Percentiles rank a stretch among this genome's conserved stretches.
These are phyloP conservation scores for Monilinia fructicola DNA, from an alignment of 2,329 filamentous ascomycete genomes.

Conservation along the genomic window DNA sequence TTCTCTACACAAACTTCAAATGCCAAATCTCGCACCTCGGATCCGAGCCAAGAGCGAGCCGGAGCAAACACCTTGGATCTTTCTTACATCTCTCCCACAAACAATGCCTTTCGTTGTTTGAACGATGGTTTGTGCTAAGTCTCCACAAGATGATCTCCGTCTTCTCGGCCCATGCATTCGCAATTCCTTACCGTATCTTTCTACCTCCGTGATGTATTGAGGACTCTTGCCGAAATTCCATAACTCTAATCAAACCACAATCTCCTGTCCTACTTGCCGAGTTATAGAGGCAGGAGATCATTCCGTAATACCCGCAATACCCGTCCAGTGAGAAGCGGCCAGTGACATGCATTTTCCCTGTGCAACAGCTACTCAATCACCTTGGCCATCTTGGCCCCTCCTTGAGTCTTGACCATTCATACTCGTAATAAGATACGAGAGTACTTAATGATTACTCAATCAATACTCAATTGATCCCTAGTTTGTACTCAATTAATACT, in stretches of 20 bases:
- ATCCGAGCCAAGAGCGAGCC: not conserved
- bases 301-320: not conserved
- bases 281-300: not conserved
- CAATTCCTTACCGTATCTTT: conserved; percentile 8
- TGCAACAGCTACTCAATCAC: not conserved
- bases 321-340: not conserved
- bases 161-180: conserved; percentile 8
- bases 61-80: not conserved
- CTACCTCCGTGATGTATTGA: conserved; percentile 12
- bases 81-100: not conserved
- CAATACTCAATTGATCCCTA: too few species aligned
- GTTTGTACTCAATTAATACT: too few species aligned
- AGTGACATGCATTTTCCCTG: conserved; percentile 10
- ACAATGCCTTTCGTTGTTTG: not conserved
- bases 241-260: conserved; percentile 15
- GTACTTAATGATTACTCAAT: too few species aligned
- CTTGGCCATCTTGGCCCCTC: conserved; percentile 6
- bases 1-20: not conserved
- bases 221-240: conserved; percentile 2
- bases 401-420: not conserved
- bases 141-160: conserved; percentile 16
- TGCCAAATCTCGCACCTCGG: not conserved
- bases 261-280: not conserved
- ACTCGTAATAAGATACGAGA: not conserved
- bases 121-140: conserved; percentile 6